These are phyloP conservation scores for Pseudogymnoascus sp. DNA, from an alignment of 2,329 filamentous ascomycete genomes.

Conservation along the genomic window DNA sequence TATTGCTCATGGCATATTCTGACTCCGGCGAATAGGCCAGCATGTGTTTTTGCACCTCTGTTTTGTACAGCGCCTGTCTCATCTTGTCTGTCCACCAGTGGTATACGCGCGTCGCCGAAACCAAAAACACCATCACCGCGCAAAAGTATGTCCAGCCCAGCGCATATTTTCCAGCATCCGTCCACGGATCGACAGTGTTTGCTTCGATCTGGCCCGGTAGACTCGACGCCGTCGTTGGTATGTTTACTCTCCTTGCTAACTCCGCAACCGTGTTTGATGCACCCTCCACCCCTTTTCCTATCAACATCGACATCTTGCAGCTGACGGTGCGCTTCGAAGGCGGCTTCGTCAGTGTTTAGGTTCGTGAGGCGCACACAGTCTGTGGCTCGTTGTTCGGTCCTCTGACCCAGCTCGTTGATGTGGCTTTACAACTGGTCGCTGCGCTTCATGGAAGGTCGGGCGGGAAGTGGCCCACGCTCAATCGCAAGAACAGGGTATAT, in stretches of 20 bases:
- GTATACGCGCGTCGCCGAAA: conserved; percentile 66
- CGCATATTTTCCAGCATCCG: conserved; percentile 73
- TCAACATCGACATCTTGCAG: background rate
- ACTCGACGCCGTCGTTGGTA: conserved; percentile 50
- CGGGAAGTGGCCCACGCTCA: background rate
- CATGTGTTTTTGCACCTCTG: conserved; percentile 62
- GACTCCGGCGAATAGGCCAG: conserved; percentile 46
- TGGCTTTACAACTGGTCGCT: background rate
- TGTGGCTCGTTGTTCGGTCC: background rate
- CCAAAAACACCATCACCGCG: conserved; percentile 57
- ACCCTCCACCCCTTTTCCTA: conserved; percentile 13
- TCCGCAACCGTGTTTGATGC: conserved; percentile 22
- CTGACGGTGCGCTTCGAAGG: background rate
- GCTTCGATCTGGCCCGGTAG: conserved; percentile 54
- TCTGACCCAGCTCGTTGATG: background rate
- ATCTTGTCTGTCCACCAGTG: conserved; percentile 93
- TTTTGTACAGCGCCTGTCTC: conserved; percentile 78
- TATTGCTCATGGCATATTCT: conserved; percentile 53
- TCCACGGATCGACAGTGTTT: conserved; percentile 67
- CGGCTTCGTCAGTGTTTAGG: background rate
- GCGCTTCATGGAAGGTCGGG: background rate
- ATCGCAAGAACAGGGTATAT: conserved; percentile 2
- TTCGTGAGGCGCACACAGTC: background rate
- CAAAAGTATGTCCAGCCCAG: conserved; percentile 85
- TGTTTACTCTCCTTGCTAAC: conserved; percentile 42